Conservation (phyloP, 768 basidiomycete genomes). For the Phanerochaete carnosa region DNA sequence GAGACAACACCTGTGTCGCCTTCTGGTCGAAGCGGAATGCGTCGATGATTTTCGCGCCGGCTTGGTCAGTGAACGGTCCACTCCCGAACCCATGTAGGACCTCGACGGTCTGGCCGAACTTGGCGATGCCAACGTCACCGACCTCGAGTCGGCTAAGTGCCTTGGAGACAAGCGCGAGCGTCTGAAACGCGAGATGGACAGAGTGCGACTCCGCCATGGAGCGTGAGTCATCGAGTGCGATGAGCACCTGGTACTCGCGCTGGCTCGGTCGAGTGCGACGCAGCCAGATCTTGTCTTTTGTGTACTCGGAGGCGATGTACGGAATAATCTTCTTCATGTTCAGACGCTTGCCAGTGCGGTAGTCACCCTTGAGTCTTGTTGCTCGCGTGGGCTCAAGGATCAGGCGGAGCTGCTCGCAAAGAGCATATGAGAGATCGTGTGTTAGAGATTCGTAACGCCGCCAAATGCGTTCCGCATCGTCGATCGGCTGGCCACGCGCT, state of each 20-base stretch:
- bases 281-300: slow-evolving; percentile 99
- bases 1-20: slow-evolving; percentile 79
- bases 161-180: slow-evolving; percentile 87
- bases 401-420: slow-evolving; percentile 95
- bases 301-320: slow-evolving; percentile 98
- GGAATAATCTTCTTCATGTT: slow-evolving; percentile 99
- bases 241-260: slow-evolving; percentile 92
- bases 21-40: slow-evolving; percentile 89
- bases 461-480: slow-evolving; percentile 79
- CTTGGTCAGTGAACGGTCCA: slow-evolving; percentile 77
- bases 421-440: slow-evolving; percentile 82
- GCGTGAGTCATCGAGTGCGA: slow-evolving; percentile 93
- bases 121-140: slow-evolving; percentile 89
- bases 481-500: slow-evolving; percentile 49
- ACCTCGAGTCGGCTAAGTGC: slow-evolving; percentile 90
- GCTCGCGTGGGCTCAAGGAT: slow-evolving; percentile 95
- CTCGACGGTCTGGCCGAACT: slow-evolving; percentile 87
- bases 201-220: slow-evolving; percentile 95
- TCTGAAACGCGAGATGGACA: slow-evolving; percentile 91
- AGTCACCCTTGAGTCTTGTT: slow-evolving; percentile 93
- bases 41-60: slow-evolving; percentile 75
- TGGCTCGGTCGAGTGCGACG: slow-evolving; percentile 91
- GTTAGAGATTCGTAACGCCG: slow-evolving; percentile 87
- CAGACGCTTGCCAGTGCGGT: slow-evolving; percentile 93
- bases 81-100: slow-evolving; percentile 84